Percentiles rank a stretch among this genome's conserved stretches.
phyloP scores from a whole-genome alignment of 2,329 filamentous ascomycete species.

The Neonectria coccinea region DNA sequence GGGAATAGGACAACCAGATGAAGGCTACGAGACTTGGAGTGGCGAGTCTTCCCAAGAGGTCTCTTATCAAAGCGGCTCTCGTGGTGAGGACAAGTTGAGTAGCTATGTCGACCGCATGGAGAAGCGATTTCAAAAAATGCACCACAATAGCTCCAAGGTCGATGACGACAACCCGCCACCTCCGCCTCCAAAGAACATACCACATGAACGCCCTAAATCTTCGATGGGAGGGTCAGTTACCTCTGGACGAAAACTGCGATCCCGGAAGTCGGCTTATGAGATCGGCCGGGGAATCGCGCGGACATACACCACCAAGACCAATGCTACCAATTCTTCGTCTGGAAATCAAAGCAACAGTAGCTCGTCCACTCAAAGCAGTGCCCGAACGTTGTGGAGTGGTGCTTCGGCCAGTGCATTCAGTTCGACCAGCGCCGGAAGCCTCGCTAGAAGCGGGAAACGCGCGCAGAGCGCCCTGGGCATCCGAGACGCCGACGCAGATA shows the following conservation, averaged over 20 bases:
- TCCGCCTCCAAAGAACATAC: slow-evolving; percentile 65
- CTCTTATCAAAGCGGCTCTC: slow-evolving; percentile 55
- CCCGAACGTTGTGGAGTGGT: slow-evolving; percentile 93
- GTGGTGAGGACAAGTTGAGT: slow-evolving; percentile 72
- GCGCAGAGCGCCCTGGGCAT: slow-evolving; percentile 75
- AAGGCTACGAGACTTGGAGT: slow-evolving; percentile 70
- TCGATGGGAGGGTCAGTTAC: slow-evolving; percentile 61
- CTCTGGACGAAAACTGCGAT: slow-evolving; percentile 63
- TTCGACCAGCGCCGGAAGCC: slow-evolving; percentile 93
- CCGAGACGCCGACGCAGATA: slow-evolving; percentile 65
- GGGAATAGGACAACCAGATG: slow-evolving; percentile 73
- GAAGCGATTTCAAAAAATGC: slow-evolving; percentile 78
- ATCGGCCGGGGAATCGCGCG: slow-evolving; percentile 77
- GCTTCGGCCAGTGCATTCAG: slow-evolving; percentile 91
- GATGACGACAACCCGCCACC: slow-evolving; percentile 66
- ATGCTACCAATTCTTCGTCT: slow-evolving; percentile 80
- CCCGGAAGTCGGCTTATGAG: slow-evolving; percentile 83
- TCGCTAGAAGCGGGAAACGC: slow-evolving; percentile 79
- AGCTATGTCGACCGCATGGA: slow-evolving; percentile 96
- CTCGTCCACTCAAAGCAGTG: slow-evolving; percentile 80
- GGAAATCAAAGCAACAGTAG: slow-evolving; percentile 79
- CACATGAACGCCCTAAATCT: slow-evolving; percentile 68
- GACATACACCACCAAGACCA: slow-evolving; percentile 91
- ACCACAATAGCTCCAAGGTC: slow-evolving; percentile 66
- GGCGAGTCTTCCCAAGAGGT: slow-evolving; percentile 64